Conservation (phyloP, 495 filamentous ascomycete species). For the Neurospora hispaniola region DNA sequence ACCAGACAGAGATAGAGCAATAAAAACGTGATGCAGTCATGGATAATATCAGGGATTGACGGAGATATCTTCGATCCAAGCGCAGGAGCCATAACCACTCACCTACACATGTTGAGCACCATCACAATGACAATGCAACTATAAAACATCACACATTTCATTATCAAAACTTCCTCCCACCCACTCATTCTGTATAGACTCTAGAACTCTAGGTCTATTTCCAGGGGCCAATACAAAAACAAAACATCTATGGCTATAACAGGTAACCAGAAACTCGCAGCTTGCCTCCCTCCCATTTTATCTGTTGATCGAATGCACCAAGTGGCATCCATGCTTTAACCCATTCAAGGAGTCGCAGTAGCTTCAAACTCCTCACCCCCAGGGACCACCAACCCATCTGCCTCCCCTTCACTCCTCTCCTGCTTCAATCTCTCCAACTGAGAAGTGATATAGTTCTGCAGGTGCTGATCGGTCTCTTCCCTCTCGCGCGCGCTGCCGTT, state of each 20-base stretch:
- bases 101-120: background rate
- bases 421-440: constrained; percentile 51
- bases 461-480: constrained; percentile 49
- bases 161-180: background rate
- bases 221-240: background rate
- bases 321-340: background rate
- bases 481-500: constrained; percentile 19
- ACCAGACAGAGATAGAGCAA: background rate
- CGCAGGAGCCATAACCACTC: background rate
- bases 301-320: background rate
- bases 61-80: no score
- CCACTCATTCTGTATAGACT: background rate
- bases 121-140: background rate
- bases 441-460: constrained; percentile 60
- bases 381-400: constrained; percentile 19
- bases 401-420: constrained; percentile 18
- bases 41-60: no score
- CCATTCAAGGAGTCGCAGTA: constrained; percentile 18
- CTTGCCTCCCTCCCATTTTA: background rate
- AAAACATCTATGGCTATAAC: background rate
- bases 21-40: background rate
- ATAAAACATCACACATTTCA: background rate
- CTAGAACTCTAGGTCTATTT: background rate
- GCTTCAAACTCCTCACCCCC: constrained; percentile 42
- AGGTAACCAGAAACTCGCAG: background rate